These are phyloP conservation scores for Camelina hispida DNA, from an alignment of 345 rosid species.

Conservation along the genomic window DNA sequence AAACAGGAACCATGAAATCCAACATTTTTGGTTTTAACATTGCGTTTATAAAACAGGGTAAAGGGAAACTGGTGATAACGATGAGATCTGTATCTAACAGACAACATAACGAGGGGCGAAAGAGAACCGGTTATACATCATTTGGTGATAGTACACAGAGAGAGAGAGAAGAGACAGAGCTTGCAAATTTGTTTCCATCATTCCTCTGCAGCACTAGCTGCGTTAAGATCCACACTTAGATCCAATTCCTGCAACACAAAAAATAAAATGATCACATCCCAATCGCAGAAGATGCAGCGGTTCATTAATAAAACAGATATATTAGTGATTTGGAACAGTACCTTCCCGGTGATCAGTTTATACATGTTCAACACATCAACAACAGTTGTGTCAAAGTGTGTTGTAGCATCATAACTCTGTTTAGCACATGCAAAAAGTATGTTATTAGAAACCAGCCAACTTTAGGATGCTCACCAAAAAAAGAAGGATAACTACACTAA, in stretches of 20 bases:
- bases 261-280: not conserved
- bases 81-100: conserved; percentile 13
- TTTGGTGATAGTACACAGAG: conserved; percentile 12
- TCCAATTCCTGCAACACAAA: conserved; percentile 63
- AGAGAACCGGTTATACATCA: conserved; percentile 26
- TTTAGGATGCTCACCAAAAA: not conserved
- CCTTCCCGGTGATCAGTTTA: conserved; percentile 97
- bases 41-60: not conserved
- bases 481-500: conserved; percentile 41
- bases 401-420: conserved; percentile 98
- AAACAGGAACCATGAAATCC: conserved; percentile 13
- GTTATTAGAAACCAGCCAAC: conserved; percentile 24
- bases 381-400: conserved; percentile 94
- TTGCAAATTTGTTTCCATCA: conserved; percentile 41
- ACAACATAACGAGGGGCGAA: not conserved
- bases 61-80: not conserved
- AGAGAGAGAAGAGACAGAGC: not conserved
- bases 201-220: conserved; percentile 95
- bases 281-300: not conserved
- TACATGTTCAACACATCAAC: conserved; percentile 89
- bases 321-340: conserved; percentile 33
- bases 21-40: conserved; percentile 8
- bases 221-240: conserved; percentile 86
- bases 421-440: conserved; percentile 17
- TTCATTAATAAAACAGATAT: not conserved